Evolutionary conservation across 208 protist species (phyloP).

Genomic region (Angomonas ambiguus): DNA sequence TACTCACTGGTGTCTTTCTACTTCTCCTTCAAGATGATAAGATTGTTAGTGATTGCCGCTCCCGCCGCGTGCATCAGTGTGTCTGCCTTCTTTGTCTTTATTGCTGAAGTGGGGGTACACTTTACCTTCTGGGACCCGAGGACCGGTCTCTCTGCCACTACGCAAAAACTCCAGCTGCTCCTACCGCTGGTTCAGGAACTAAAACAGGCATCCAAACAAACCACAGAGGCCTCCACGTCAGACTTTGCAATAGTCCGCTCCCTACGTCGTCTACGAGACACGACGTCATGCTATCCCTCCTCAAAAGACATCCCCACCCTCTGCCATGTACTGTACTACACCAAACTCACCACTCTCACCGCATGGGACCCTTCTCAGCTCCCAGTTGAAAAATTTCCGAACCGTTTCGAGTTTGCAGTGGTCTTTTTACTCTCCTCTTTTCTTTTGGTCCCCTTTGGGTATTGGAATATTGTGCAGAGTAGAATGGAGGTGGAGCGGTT

Average conservation of each 20-base stretch:
- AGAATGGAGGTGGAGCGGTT: not conserved
- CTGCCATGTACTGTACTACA: not conserved
- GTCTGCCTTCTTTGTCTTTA: conserved; percentile 18
- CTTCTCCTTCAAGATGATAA: conserved; percentile 55
- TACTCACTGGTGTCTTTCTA: conserved; percentile 43
- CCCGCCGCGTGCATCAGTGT: conserved; percentile 25
- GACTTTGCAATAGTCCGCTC: no score
- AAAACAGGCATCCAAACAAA: no score
- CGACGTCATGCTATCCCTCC: no score
- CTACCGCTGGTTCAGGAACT: not conserved
- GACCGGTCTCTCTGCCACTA: not conserved
- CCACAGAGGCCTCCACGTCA: no score
- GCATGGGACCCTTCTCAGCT: not conserved
- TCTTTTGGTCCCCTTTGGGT: not conserved
- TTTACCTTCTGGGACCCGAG: not conserved
- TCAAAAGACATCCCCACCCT: no score
- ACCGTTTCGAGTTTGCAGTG: not conserved
- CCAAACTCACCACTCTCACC: not conserved
- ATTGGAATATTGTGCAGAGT: not conserved
- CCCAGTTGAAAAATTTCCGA: not conserved
- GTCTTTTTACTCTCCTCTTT: not conserved
- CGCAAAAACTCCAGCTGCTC: not conserved
- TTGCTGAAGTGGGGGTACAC: conserved; percentile 16
- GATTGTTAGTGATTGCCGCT: conserved; percentile 47
- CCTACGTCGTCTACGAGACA: no score